Percentiles rank a stretch among this genome's conserved stretches.
Evolutionary conservation across 2,329 filamentous ascomycete genomes (phyloP).

Genomic region (Neofusicoccum laricinum): DNA sequence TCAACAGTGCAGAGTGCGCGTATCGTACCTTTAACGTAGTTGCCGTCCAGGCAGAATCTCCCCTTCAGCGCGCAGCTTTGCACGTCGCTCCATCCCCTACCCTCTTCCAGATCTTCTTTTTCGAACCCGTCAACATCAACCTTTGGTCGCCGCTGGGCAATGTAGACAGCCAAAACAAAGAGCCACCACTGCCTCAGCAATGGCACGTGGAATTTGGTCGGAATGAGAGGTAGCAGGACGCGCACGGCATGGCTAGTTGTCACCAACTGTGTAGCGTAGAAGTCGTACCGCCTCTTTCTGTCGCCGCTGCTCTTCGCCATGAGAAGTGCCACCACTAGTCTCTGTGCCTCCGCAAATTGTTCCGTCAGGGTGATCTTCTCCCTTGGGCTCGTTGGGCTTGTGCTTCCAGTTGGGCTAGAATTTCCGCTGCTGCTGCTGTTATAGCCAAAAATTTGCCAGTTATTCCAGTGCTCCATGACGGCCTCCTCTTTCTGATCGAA

Average conservation of each 20-base stretch:
- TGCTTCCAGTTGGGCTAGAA: slow-evolving; percentile 1
- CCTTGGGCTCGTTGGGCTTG: background rate
- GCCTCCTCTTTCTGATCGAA: slow-evolving; percentile 67
- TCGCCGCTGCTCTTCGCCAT: slow-evolving; percentile 50
- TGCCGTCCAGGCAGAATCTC: slow-evolving; percentile 67
- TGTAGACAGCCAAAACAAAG: slow-evolving; percentile 73
- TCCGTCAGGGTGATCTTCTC: slow-evolving; percentile 48
- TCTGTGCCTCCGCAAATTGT: slow-evolving; percentile 71
- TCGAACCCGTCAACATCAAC: slow-evolving; percentile 65
- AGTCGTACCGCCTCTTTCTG: slow-evolving; percentile 62
- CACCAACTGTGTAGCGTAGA: slow-evolving; percentile 77
- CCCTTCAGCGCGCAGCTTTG: slow-evolving; percentile 68
- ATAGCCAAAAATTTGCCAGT: slow-evolving; percentile 56
- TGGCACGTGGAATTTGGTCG: slow-evolving; percentile 66
- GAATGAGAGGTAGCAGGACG: slow-evolving; percentile 77
- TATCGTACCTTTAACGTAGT: slow-evolving; percentile 69
- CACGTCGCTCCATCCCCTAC: slow-evolving; percentile 74
- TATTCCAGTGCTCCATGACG: slow-evolving; percentile 86
- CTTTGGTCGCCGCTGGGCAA: slow-evolving; percentile 69
- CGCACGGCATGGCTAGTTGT: slow-evolving; percentile 85
- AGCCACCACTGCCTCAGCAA: slow-evolving; percentile 90
- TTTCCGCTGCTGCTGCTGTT: background rate
- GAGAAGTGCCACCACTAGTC: slow-evolving; percentile 55
- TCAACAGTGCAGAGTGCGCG: slow-evolving; percentile 26
- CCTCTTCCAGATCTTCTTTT: slow-evolving; percentile 51